These are phyloP conservation scores for Capronia americana DNA, from an alignment of 2,329 filamentous ascomycete genomes.

Conservation along the genomic window DNA sequence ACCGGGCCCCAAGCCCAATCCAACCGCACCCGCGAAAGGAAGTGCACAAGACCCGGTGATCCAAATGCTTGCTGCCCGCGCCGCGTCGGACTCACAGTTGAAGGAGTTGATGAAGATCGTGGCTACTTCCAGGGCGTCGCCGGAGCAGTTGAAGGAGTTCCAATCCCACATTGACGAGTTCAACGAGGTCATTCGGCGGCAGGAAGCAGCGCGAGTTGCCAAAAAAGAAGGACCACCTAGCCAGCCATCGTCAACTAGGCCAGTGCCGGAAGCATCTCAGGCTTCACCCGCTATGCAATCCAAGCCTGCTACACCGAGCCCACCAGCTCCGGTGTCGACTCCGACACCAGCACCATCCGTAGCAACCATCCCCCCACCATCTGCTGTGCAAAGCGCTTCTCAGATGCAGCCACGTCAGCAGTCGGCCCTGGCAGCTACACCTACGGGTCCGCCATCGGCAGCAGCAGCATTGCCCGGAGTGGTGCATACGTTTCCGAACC, in stretches of 20 bases:
- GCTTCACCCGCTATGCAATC: constrained; percentile 6
- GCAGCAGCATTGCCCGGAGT: constrained; percentile 28
- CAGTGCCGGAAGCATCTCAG: background rate
- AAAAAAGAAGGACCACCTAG: constrained; percentile 28
- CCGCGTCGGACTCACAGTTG: constrained; percentile 55
- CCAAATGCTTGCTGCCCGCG: constrained; percentile 59
- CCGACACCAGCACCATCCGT: constrained; percentile 22
- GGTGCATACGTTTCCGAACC: constrained; percentile 33
- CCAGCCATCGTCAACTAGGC: constrained; percentile 10
- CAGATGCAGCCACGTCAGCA: constrained; percentile 23
- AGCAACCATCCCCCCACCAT: constrained; percentile 10
- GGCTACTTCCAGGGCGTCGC: constrained; percentile 56
- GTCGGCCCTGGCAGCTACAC: constrained; percentile 38
- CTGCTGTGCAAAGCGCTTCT: background rate
- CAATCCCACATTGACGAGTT: constrained; percentile 60
- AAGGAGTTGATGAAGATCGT: constrained; percentile 60
- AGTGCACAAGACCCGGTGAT: constrained; percentile 58
- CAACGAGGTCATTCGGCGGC: constrained; percentile 56
- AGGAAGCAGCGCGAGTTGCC: constrained; percentile 41
- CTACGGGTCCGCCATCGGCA: constrained; percentile 38
- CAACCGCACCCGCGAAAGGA: constrained; percentile 48
- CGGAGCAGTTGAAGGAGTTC: constrained; percentile 57
- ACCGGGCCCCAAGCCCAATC: constrained; percentile 23
- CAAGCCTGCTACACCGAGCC: constrained; percentile 18
- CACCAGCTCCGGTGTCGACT: constrained; percentile 21